A percentile compares a stretch with the other conserved stretches of the same genome.
phyloP scores from a whole-genome alignment of 768 basidiomycete species.

The Calocybe gangraenosa region DNA sequence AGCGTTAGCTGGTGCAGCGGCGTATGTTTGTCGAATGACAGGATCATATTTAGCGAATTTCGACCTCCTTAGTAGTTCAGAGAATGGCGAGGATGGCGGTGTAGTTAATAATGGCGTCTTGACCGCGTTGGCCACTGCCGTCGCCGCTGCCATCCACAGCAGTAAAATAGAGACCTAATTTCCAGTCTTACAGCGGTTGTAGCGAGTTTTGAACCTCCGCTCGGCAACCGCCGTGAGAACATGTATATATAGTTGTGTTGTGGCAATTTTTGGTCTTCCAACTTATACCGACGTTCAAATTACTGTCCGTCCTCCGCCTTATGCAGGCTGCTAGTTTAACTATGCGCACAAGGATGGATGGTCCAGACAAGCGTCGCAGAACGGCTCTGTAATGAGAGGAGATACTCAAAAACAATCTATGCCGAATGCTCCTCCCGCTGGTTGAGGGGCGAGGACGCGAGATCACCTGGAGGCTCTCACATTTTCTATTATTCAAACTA shows the following conservation, averaged over 20 bases:
- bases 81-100: constrained; percentile 64
- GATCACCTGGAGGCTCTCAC: constrained; percentile 75
- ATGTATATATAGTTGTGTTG: constrained; percentile 25
- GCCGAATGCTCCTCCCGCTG: constrained; percentile 87
- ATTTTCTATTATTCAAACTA: constrained; percentile 16
- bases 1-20: constrained; percentile 62
- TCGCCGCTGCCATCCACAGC: constrained; percentile 24
- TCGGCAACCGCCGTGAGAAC: constrained; percentile 20
- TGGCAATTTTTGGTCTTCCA: constrained; percentile 11
- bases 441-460: constrained; percentile 88
- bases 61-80: constrained; percentile 73
- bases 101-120: not conserved
- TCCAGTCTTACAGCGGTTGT: not conserved
- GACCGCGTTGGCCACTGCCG: constrained; percentile 9
- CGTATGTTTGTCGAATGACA: constrained; percentile 72
- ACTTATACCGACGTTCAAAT: constrained; percentile 65
- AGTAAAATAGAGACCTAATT: constrained; percentile 5
- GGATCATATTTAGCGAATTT: constrained; percentile 82
- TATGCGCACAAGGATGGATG: constrained; percentile 51
- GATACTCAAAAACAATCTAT: constrained; percentile 89
- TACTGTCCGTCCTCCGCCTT: constrained; percentile 64
- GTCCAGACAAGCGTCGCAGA: constrained; percentile 94
- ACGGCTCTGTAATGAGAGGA: constrained; percentile 25
- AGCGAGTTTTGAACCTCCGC: constrained; percentile 19
- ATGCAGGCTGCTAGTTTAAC: constrained; percentile 28